A percentile compares a stretch with the other conserved stretches of the same genome.
Conservation (phyloP, 352 stramenopile genomes). For the Discostella stelligera region DNA sequence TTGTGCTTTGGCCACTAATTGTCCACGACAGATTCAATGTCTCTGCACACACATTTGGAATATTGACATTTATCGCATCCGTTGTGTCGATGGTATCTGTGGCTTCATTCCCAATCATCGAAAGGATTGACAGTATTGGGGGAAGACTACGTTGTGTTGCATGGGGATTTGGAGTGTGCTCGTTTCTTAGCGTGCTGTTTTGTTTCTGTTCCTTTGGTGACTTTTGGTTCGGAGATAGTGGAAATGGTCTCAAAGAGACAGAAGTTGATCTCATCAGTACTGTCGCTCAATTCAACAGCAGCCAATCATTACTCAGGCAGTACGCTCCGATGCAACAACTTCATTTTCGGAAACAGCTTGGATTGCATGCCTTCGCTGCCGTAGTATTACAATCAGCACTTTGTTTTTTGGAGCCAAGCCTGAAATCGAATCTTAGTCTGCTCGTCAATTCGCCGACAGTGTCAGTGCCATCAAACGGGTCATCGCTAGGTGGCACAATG, state of each 20-base stretch:
- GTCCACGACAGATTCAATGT: constrained; percentile 31
- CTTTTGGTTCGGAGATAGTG: neutral
- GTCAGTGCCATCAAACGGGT: constrained; percentile 8
- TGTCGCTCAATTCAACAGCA: constrained; percentile 4
- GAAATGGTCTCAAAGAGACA: neutral
- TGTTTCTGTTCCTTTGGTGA: constrained; percentile 27
- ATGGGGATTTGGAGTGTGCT: constrained; percentile 15
- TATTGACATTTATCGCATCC: constrained; percentile 37
- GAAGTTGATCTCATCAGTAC: neutral
- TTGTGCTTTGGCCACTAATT: constrained; percentile 34
- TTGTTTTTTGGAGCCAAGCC: constrained; percentile 28
- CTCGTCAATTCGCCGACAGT: constrained; percentile 6
- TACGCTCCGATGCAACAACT: constrained; percentile 5
- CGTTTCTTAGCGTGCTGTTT: constrained; percentile 22
- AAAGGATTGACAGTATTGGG: constrained; percentile 19
- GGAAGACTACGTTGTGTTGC: constrained; percentile 31
- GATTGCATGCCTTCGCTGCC: constrained; percentile 12
- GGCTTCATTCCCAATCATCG: constrained; percentile 32
- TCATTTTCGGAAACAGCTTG: constrained; percentile 20
- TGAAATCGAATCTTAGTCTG: constrained; percentile 34
- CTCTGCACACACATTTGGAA: constrained; percentile 35
- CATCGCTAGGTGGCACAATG: constrained; percentile 29
- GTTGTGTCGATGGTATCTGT: constrained; percentile 24
- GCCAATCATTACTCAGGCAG: neutral
- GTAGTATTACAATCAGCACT: constrained; percentile 21